Evolutionary conservation across 176 grass and related monocot species (phyloP), one percentile per base, ranked within the genome.

Genomic region (Puya raimondii): DNA sequence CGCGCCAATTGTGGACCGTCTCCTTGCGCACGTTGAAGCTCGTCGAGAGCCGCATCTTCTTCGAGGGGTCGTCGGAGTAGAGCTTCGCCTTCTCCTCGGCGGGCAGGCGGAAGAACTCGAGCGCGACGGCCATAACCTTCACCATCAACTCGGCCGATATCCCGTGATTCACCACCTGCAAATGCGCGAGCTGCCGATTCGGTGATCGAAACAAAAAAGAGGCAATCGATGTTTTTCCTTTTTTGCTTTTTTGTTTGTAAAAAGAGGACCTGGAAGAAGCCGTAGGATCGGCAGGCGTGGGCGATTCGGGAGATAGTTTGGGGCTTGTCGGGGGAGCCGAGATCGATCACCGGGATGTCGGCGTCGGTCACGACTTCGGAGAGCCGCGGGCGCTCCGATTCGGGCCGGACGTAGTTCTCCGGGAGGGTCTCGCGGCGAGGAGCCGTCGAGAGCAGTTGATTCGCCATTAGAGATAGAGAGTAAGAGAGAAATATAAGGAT

Each of bases 11-110:
- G 63, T 78, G 89, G 47, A 92, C 80, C 1, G 89, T 92, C 66
- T 92, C 89, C 76, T 81, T 83, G 22, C 64, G 74, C 67, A 92
- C n/a, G 70, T 92, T 92, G 76, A 88, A 88, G 72, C 90, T 92
- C 2, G 90, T 92, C 15, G 90, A 88, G 6, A 92, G 90, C 63
- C 90, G 85, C 49, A 88, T 80, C 33, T 92, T 88, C 70, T 88
- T 88, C 7, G 83, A 74, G 0, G 85, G 90, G 4, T 92, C 90
- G 11, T 92, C 86, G 2, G 86, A 88, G 74, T 86, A 88, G 23
- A 86, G 70, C 85, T 92, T 92, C 8, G 53, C 79, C 70, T 88
- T 92, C 56, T 92, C 90, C 69, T 83, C 85, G 12, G 77, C 70
- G 3, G 90, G 86, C 3, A 92, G 85, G 7, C 63, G 80, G 78